A percentile compares a stretch with the other conserved stretches of the same genome.
These are phyloP conservation scores for Dioszegia crocea DNA, from an alignment of 768 basidiomycete genomes.

Conservation along the genomic window DNA sequence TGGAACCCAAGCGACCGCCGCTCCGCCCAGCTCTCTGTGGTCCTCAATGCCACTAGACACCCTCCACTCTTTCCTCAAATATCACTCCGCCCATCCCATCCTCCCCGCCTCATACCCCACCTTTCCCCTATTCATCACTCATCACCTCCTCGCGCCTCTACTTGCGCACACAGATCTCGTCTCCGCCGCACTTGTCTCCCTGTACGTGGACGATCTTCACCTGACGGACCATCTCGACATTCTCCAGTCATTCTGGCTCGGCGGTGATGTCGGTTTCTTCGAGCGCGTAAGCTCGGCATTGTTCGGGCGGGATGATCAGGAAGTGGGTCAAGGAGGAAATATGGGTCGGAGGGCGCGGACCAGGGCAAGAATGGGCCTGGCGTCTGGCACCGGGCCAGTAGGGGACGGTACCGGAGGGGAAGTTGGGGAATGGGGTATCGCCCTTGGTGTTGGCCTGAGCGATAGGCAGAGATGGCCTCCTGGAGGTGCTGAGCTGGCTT, in stretches of 20 bases:
- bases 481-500: conserved; percentile 76
- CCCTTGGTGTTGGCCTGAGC: conserved; percentile 67
- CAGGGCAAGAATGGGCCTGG: conserved; percentile 43
- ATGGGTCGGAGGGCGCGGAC: conserved; percentile 35
- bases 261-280: conserved; percentile 57
- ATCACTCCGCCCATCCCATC: conserved; percentile 55
- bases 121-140: conserved; percentile 57
- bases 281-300: conserved; percentile 65
- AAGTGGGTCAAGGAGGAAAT: background rate
- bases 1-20: conserved; percentile 15
- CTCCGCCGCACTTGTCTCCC: conserved; percentile 58
- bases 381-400: too few relatives aligned
- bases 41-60: conserved; percentile 20
- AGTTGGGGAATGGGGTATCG: conserved; percentile 58
- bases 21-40: conserved; percentile 16
- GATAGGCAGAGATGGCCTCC: conserved; percentile 80
- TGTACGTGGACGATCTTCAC: conserved; percentile 70
- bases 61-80: conserved; percentile 19
- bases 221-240: conserved; percentile 60
- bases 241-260: conserved; percentile 43
- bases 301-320: conserved; percentile 60
- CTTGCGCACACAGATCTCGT: conserved; percentile 52
- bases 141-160: conserved; percentile 64
- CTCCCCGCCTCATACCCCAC: conserved; percentile 62
- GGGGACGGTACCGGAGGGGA: conserved; percentile 48